These are phyloP conservation scores for Lenwebbia sp. DNA, from an alignment of 345 rosid species.

Conservation along the genomic window DNA sequence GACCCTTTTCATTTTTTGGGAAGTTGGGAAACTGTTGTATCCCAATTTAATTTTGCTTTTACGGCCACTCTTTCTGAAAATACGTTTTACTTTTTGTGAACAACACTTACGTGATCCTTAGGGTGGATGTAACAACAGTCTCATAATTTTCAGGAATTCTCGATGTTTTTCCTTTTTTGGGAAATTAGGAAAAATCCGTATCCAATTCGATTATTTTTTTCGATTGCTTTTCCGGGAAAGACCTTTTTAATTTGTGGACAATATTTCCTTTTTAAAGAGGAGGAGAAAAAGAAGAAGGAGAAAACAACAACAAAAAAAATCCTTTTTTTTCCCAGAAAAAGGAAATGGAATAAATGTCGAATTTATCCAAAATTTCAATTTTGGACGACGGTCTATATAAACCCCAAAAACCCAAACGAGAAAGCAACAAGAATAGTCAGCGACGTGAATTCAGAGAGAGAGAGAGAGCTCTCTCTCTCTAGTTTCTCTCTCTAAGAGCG, in stretches of 20 bases:
- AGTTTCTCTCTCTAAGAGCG: background rate
- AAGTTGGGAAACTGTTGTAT: too few relatives aligned
- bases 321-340: background rate
- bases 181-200: background rate
- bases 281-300: too few relatives aligned
- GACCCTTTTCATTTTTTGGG: too few relatives aligned
- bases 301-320: background rate
- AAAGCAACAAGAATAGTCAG: background rate
- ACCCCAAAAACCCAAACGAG: background rate
- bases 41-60: too few relatives aligned
- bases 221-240: too few relatives aligned
- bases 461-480: background rate
- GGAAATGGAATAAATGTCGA: background rate
- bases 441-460: background rate
- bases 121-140: background rate
- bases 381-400: background rate
- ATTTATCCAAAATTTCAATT: background rate
- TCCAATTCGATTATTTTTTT: background rate
- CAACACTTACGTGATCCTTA: too few relatives aligned
- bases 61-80: too few relatives aligned
- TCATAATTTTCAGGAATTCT: background rate
- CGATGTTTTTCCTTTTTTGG: background rate
- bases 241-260: background rate
- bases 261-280: background rate
- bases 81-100: too few relatives aligned